Base-by-base conservation (phyloP, 306 rosid genomes). In the Parietaria judaica region DNA sequence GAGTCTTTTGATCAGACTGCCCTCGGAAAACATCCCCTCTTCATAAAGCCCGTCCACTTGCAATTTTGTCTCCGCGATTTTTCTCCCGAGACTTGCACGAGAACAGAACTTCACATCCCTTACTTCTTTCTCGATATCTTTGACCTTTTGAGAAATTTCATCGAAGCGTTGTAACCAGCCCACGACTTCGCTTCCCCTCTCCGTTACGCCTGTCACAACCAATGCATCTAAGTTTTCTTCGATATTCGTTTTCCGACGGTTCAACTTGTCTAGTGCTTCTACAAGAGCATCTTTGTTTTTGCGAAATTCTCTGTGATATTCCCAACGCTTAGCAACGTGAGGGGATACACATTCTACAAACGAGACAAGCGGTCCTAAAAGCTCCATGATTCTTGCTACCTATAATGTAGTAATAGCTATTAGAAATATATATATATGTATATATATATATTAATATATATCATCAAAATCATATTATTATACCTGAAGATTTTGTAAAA, bases 371-470 rank as follows among this genome's bases (percentile, higher is more conserved):
- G 54, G 11, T 17, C 66, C 55, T 34, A 15, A 37, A 52, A 69
- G 5, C 72, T 68, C 72, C 72, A 51, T 68, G n/a, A n/a, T n/a
- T n/a, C n/a, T 50, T 3, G 14, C 15, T 7, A 12, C 54, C 54
- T 23, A 23, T 23, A 23, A 23, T 2, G 31, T 23, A 23, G 1
- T 2, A 23, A 23, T 23, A 23, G 31, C 31, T 23, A 23, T 23
- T n/a, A n/a, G n/a, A n/a, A n/a, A n/a, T n/a, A n/a, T n/a, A n/a
- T n/a, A n/a, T n/a, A n/a, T n/a, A n/a, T n/a, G n/a, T n/a, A n/a
- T n/a, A n/a, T n/a, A n/a, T n/a, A n/a, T n/a, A n/a, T n/a, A n/a
- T n/a, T n/a, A n/a, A n/a, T n/a, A n/a, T n/a, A n/a, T n/a, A n/a
- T n/a, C n/a, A n/a, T n/a, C n/a, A n/a, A n/a, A n/a, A n/a, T n/a